Conservation (phyloP, 225 moss, liverwort and hornwort species). For the Climacium dendroides region DNA sequence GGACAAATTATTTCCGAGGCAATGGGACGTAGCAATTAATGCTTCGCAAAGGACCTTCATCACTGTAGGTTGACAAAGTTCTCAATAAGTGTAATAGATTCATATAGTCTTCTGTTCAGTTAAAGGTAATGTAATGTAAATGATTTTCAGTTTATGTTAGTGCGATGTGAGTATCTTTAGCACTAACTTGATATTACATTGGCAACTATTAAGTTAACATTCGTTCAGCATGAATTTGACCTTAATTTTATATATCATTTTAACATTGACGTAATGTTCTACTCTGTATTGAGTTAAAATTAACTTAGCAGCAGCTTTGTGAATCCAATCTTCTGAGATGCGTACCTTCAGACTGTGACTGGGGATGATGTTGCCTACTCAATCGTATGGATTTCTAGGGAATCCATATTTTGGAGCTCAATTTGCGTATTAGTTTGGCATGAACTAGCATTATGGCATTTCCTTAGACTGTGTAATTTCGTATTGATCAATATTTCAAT, state of each 20-base stretch:
- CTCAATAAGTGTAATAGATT: background rate
- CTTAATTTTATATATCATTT: background rate
- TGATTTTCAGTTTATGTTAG: too few relatives aligned
- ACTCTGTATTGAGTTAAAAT: background rate
- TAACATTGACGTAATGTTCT: background rate
- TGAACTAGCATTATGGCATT: background rate
- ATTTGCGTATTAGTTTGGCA: background rate
- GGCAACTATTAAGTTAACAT: background rate
- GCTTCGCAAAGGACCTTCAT: background rate
- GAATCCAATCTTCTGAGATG: background rate
- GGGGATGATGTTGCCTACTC: background rate
- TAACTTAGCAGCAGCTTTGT: background rate
- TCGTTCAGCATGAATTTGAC: background rate
- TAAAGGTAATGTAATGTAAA: background rate
- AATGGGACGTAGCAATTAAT: background rate
- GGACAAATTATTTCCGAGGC: background rate
- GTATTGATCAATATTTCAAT: background rate
- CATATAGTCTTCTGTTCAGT: background rate
- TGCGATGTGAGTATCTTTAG: background rate
- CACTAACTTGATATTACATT: background rate
- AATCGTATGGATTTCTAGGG: background rate
- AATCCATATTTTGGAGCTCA: background rate
- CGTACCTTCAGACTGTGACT: background rate
- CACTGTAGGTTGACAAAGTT: background rate
- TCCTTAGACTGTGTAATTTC: background rate